Percentiles rank a stretch among this genome's conserved stretches.
Conservation (phyloP, 2,329 filamentous ascomycete genomes). For the Cladosporium sp. region DNA sequence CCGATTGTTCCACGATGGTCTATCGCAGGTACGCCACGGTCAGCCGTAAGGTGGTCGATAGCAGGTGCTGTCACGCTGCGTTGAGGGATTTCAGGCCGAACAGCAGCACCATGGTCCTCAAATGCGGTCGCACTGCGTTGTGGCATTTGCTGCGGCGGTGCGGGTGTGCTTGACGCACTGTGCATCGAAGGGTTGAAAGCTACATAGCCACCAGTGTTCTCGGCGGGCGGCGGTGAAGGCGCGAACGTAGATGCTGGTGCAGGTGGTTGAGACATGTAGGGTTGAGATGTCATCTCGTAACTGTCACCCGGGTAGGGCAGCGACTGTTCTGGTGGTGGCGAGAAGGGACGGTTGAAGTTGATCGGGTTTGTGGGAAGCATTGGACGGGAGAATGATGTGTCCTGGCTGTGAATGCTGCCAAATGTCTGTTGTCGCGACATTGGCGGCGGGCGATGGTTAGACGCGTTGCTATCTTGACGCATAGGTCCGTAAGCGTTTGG, state of each 20-base stretch:
- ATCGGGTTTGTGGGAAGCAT: slow-evolving; percentile 10
- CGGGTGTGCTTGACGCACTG: slow-evolving; percentile 14
- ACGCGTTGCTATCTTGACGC: slow-evolving; percentile 20
- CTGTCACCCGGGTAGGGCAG: slow-evolving; percentile 18
- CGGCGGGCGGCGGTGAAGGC: slow-evolving; percentile 4
- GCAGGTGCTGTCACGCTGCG: slow-evolving; percentile 22
- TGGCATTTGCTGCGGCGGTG: slow-evolving; percentile 13
- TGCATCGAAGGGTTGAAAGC: slow-evolving; percentile 29
- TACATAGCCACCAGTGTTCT: slow-evolving; percentile 22
- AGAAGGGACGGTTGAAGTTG: slow-evolving; percentile 17
- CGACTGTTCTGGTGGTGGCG: slow-evolving; percentile 16
- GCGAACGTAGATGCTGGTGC: not conserved
- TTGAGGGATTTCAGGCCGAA: slow-evolving; percentile 16
- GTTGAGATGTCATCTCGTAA: slow-evolving; percentile 30
- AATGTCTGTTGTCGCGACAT: slow-evolving; percentile 11
- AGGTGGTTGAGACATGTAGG: slow-evolving; percentile 14
- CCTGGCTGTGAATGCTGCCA: slow-evolving; percentile 25
- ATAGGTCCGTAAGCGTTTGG: slow-evolving; percentile 22
- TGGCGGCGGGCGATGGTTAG: slow-evolving; percentile 15
- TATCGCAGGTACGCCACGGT: not conserved
- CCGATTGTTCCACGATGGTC: slow-evolving; percentile 3
- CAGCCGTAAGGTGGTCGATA: not conserved
- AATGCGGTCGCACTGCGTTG: slow-evolving; percentile 18
- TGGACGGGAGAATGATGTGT: slow-evolving; percentile 20
- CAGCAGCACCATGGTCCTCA: not conserved